Conservation (phyloP, 2,329 filamentous ascomycete species). For the Exophiala spinifera region DNA sequence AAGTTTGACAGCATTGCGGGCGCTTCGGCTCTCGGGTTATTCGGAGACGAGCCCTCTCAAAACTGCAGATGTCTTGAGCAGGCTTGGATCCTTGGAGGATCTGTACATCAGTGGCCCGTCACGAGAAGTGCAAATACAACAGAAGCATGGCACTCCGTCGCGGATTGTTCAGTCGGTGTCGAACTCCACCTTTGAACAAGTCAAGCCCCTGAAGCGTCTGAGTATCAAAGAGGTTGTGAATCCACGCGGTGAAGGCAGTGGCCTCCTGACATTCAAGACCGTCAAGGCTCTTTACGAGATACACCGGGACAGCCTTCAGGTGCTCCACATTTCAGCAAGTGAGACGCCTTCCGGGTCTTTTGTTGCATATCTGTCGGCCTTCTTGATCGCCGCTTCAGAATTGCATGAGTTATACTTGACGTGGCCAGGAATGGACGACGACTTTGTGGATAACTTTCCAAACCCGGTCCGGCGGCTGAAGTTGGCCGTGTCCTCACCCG, state of each 20-base stretch:
- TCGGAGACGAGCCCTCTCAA: conserved; percentile 9
- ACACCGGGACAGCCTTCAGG: conserved; percentile 12
- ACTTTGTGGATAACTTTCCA: conserved; percentile 12
- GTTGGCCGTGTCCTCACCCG: conserved; percentile 1
- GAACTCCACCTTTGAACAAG: conserved; percentile 12
- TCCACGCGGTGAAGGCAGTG: not conserved
- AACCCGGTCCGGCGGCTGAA: conserved; percentile 7
- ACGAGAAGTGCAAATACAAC: conserved; percentile 10
- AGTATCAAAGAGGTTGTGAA: conserved; percentile 5
- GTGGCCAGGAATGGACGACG: conserved; percentile 14
- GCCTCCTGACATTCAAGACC: conserved; percentile 10
- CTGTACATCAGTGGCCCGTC: conserved; percentile 12
- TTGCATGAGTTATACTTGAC: conserved; percentile 8
- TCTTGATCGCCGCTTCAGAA: conserved; percentile 10
- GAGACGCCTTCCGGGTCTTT: conserved; percentile 2
- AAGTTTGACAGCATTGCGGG: not conserved
- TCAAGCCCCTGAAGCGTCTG: conserved; percentile 14
- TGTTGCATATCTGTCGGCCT: conserved; percentile 9
- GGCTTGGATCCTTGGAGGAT: conserved; percentile 8
- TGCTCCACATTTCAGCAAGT: conserved; percentile 12
- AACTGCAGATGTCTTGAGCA: conserved; percentile 7
- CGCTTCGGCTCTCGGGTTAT: conserved; percentile 9
- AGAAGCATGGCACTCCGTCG: conserved; percentile 10
- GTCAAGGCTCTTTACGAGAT: conserved; percentile 13
- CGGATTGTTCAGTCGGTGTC: conserved; percentile 11